Base-by-base conservation (phyloP, 2,329 filamentous ascomycete genomes). In the Aureobasidium uvarum region DNA sequence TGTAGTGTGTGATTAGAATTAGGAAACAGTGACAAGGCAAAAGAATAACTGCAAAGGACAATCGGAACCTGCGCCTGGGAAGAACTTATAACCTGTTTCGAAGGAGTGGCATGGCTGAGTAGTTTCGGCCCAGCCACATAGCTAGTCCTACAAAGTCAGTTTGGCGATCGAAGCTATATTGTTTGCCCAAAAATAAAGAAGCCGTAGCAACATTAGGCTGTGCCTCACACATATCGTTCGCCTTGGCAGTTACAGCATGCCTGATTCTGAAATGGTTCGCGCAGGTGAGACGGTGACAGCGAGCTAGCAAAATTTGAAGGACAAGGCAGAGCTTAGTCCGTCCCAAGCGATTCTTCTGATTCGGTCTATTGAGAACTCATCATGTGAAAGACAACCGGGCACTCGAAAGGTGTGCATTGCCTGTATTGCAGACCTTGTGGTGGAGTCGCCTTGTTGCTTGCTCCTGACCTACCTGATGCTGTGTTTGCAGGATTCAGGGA, bases 221-320 rank as follows among this genome's bases (percentile, higher is more conserved):
- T 54, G 23, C 18, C 54, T 48, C 38, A 38, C 18, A 43, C 16
- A 48, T 11, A 63, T 33, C 23, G 13, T 45, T 43, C 39, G 48
- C 60, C 60, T 54, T 63, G 60, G 60, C 60, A 33, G 60, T 63
- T 63, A 63, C 60, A 63, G 60, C 38, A 63, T 54, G 48, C 60
- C 60, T 63, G 31, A 36, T 43, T 45, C 48, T 54, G 48, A 52
- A 18, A 1, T 23, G 38, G 45, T 41, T 28, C 28, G 43, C 56
- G 20, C 28, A 62, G n/a, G 60, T 63, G 60, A 63, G 60, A 63
- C 60, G 16, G 38, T 63, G 60, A 63, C 60, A 63, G 60, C 46
- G 16, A 25, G 45, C 58, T 51, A 62, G 20, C 33, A 31, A 39
- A 13, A 62, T 41, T 39, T 36, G 45, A 62, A 46, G 45, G 45